Percentiles rank a stretch among this genome's conserved stretches.
Evolutionary conservation across 2,329 filamentous ascomycete species (phyloP).

Genomic region (Ampelomyces quisqualis): DNA sequence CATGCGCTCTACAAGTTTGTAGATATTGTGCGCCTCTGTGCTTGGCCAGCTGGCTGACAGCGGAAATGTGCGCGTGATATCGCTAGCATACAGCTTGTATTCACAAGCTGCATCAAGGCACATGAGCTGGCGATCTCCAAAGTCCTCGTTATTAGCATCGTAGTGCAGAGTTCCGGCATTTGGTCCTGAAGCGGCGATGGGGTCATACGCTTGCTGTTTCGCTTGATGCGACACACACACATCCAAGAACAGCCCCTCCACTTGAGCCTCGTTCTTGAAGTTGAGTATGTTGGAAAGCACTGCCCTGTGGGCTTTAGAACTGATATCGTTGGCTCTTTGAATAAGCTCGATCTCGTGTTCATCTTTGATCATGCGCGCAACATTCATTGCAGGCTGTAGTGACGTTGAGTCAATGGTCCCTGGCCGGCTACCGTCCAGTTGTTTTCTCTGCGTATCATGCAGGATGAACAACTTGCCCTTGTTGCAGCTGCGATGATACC

Average conservation of each 20-base stretch:
- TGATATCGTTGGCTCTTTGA: conserved; percentile 76
- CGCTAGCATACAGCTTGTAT: conserved; percentile 80
- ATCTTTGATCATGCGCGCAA: conserved; percentile 78
- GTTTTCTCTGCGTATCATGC: conserved; percentile 21
- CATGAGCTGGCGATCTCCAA: conserved; percentile 70
- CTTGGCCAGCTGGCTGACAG: conserved; percentile 68
- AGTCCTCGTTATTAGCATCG: conserved; percentile 70
- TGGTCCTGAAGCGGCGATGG: conserved; percentile 83
- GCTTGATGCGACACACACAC: conserved; percentile 72
- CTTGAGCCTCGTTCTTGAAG: conserved; percentile 75
- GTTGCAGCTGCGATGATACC: conserved; percentile 26
- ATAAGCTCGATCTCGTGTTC: conserved; percentile 80
- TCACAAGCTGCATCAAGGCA: conserved; percentile 88
- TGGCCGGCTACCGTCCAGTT: too few species aligned
- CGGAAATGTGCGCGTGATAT: conserved; percentile 87
- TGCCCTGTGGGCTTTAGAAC: conserved; percentile 71
- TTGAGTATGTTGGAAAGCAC: conserved; percentile 64
- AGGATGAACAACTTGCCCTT: conserved; percentile 39
- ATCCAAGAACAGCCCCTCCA: conserved; percentile 75
- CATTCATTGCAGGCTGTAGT: conserved; percentile 72
- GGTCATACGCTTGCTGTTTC: conserved; percentile 77
- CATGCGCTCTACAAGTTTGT: conserved; percentile 78
- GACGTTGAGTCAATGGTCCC: conserved; percentile 32
- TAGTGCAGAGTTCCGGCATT: conserved; percentile 90
- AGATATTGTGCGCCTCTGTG: conserved; percentile 68